Evolutionary conservation across 768 basidiomycete genomes (phyloP).

Genomic region (Leccinum ochraceum): DNA sequence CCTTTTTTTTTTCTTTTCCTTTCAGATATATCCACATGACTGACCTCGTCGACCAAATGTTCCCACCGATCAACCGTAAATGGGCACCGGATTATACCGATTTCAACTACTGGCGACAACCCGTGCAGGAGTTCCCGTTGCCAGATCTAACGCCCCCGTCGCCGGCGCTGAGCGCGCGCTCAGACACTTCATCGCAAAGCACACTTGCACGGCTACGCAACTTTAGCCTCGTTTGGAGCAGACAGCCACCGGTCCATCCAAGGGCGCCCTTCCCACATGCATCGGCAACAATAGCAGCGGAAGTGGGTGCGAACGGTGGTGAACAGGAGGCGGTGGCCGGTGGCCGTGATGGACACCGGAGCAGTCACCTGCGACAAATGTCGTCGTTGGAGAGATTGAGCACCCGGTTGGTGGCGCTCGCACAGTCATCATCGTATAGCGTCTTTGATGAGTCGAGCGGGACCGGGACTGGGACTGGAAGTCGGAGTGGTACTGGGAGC

Average conservation of each 20-base stretch:
- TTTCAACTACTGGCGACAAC: slow-evolving; percentile 93
- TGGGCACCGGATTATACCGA: slow-evolving; percentile 92
- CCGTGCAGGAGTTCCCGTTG: slow-evolving; percentile 73
- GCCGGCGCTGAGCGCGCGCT: slow-evolving; percentile 91
- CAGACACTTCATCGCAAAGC: slow-evolving; percentile 78
- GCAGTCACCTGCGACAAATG: slow-evolving; percentile 62
- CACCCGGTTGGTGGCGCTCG: slow-evolving; percentile 52
- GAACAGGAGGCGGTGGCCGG: neutral
- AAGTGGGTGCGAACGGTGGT: neutral
- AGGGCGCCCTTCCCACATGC: slow-evolving; percentile 33
- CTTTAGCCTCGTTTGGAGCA: slow-evolving; percentile 68
- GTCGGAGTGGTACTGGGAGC: slow-evolving; percentile 47
- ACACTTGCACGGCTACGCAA: slow-evolving; percentile 74
- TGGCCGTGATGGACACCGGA: slow-evolving; percentile 30
- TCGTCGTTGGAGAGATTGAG: slow-evolving; percentile 75
- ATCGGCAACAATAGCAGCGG: neutral
- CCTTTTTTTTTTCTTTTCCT: neutral
- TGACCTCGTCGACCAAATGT: slow-evolving; percentile 99
- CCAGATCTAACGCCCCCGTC: slow-evolving; percentile 87
- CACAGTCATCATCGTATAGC: slow-evolving; percentile 39
- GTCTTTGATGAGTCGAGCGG: slow-evolving; percentile 19
- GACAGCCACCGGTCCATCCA: slow-evolving; percentile 33
- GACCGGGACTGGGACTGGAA: slow-evolving; percentile 14
- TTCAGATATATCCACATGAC: slow-evolving; percentile 96
- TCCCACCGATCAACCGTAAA: slow-evolving; percentile 91